Evolutionary conservation across 2,329 filamentous ascomycete genomes (phyloP).

Genomic region (Penicillium verrucosum): DNA sequence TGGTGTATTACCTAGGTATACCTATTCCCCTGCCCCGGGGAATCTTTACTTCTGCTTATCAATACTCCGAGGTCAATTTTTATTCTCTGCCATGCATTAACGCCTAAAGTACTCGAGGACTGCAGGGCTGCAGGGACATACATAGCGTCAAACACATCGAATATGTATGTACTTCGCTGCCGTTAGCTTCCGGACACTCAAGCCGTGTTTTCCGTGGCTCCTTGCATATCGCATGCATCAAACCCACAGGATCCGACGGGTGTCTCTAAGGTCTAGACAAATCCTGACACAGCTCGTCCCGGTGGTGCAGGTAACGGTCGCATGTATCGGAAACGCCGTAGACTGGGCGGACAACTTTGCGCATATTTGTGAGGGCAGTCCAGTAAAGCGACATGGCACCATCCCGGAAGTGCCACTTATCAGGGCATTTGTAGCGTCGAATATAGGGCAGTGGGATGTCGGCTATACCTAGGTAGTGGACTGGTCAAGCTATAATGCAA

Average conservation of each 20-base stretch:
- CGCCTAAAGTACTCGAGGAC: not conserved
- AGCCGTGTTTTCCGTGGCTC: slow-evolving; percentile 74
- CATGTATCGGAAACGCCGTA: not conserved
- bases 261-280: slow-evolving; percentile 57
- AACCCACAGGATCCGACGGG: slow-evolving; percentile 67
- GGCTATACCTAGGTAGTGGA: not conserved
- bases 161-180: slow-evolving; percentile 2
- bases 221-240: slow-evolving; percentile 61
- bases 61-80: not conserved
- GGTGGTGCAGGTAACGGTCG: not conserved
- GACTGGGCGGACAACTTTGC: not conserved
- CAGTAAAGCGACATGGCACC: not conserved
- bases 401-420: not conserved
- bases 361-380: not conserved
- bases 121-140: not conserved
- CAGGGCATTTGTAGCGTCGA: not conserved
- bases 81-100: not conserved
- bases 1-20: not conserved
- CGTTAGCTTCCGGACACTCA: slow-evolving; percentile 46
- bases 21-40: not conserved
- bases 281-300: slow-evolving; percentile 32
- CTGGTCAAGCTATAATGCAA: not conserved
- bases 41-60: not conserved
- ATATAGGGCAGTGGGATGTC: not conserved
- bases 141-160: slow-evolving; percentile 29